A percentile compares a stretch with the other conserved stretches of the same genome.
These are phyloP conservation scores for Gloeopeniophorella convolvens DNA, from an alignment of 768 basidiomycete species.

Conservation along the genomic window DNA sequence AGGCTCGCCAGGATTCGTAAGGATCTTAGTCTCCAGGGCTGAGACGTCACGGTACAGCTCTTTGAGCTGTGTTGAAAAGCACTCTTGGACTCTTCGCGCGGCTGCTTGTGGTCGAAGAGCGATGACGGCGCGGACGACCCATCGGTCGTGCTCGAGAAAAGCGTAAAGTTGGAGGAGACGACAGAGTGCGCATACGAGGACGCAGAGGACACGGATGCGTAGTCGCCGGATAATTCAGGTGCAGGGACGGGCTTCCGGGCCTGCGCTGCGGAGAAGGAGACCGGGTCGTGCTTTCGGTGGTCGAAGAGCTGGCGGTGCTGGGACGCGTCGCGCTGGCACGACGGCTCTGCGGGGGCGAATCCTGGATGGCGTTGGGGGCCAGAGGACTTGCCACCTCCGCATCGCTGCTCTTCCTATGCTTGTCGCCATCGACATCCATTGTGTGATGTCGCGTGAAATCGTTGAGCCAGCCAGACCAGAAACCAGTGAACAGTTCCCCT, in stretches of 20 bases:
- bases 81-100: constrained; percentile 44
- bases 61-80: constrained; percentile 74
- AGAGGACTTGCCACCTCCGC: no score
- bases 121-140: constrained; percentile 68
- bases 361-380: no score
- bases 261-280: constrained; percentile 63
- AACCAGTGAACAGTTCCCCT: no score
- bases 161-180: constrained; percentile 61
- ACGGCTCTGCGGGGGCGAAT: constrained; percentile 29
- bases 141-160: constrained; percentile 69
- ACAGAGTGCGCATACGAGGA: constrained; percentile 69
- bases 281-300: constrained; percentile 85
- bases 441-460: no score
- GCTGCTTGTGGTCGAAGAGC: constrained; percentile 53
- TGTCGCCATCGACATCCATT: no score
- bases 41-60: constrained; percentile 79
- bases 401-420: no score
- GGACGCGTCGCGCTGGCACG: constrained; percentile 31
- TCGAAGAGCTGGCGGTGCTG: constrained; percentile 68
- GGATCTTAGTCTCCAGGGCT: constrained; percentile 68
- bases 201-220: constrained; percentile 66
- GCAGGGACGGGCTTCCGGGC: constrained; percentile 46
- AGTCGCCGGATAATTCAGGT: constrained; percentile 61
- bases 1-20: constrained; percentile 53
- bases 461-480: no score